Percentiles rank a stretch among this genome's conserved stretches.
These are phyloP conservation scores for Alternaria angustiovoidea DNA, from an alignment of 2,329 filamentous ascomycete species.

Conservation along the genomic window DNA sequence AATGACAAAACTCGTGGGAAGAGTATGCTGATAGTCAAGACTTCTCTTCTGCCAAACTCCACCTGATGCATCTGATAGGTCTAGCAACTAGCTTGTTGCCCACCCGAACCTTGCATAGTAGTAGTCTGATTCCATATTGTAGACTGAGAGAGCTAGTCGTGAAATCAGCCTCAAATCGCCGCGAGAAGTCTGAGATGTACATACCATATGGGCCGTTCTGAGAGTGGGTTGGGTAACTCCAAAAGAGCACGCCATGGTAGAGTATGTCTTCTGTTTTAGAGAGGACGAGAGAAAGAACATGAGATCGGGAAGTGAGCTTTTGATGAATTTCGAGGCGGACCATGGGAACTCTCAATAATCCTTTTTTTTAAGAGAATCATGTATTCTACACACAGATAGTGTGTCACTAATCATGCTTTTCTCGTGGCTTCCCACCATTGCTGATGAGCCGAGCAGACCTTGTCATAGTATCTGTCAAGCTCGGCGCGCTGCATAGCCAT, in stretches of 20 bases:
- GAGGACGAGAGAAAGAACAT: too few relatives aligned
- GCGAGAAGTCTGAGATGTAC: background rate
- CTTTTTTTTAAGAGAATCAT: too few relatives aligned
- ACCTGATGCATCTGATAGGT: background rate
- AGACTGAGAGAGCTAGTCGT: background rate
- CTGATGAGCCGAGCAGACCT: slow-evolving; percentile 12
- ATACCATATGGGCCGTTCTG: background rate
- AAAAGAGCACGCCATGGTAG: too few relatives aligned
- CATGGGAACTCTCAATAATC: too few relatives aligned
- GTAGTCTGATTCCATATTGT: background rate
- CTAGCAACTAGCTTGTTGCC: background rate
- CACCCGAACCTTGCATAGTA: background rate
- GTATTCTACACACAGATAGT: background rate
- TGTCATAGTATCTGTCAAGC: slow-evolving; percentile 6
- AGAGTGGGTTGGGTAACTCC: too few relatives aligned
- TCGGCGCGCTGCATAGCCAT: slow-evolving; percentile 13
- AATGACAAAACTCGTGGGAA: background rate
- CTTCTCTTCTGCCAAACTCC: background rate
- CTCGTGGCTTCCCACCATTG: slow-evolving; percentile 11
- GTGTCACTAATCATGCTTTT: background rate
- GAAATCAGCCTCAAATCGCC: too few relatives aligned
- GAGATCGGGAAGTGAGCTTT: too few relatives aligned
- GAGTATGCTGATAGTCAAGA: background rate
- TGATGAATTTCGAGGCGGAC: too few relatives aligned
- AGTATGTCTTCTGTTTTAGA: too few relatives aligned